phyloP scores from a whole-genome alignment of 2,329 filamentous ascomycete genomes.

The Aureobasidium musti region DNA sequence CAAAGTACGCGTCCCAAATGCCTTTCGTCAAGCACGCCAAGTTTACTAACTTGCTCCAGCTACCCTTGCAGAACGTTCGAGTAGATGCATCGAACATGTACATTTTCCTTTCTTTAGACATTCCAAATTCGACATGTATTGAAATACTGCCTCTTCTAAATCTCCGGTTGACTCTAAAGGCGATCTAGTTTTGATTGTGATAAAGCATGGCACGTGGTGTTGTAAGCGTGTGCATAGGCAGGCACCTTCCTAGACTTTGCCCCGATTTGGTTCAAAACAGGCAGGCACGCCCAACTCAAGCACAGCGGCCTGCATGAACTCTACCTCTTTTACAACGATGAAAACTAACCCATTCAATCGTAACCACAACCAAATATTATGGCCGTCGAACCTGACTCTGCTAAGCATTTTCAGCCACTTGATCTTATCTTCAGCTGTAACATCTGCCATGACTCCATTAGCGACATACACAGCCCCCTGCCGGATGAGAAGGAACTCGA shows the following conservation, averaged over 20 bases:
- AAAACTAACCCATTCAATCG: neutral
- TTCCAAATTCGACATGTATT: constrained; percentile 24
- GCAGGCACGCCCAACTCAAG: neutral
- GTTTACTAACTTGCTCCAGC: constrained; percentile 37
- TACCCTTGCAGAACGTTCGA: constrained; percentile 53
- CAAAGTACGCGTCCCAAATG: constrained; percentile 23
- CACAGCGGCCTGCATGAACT: neutral
- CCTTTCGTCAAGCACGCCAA: neutral
- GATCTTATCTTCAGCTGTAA: constrained; percentile 54
- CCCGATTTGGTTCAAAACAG: neutral
- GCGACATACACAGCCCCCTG: constrained; percentile 49
- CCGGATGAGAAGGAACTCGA: constrained; percentile 43
- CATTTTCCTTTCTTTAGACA: constrained; percentile 21
- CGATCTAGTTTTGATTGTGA: neutral
- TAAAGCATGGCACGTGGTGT: neutral
- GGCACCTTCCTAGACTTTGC: constrained; percentile 4
- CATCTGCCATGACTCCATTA: constrained; percentile 50
- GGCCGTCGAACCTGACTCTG: neutral
- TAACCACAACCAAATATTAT: constrained; percentile 5
- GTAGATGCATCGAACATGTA: constrained; percentile 34
- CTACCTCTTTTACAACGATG: neutral
- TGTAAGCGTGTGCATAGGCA: neutral
- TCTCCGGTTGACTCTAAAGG: neutral
- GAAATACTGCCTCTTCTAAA: neutral
- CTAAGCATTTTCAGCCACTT: constrained; percentile 34